phyloP scores from a whole-genome alignment of 768 basidiomycete genomes.

The Suillus decipiens region DNA sequence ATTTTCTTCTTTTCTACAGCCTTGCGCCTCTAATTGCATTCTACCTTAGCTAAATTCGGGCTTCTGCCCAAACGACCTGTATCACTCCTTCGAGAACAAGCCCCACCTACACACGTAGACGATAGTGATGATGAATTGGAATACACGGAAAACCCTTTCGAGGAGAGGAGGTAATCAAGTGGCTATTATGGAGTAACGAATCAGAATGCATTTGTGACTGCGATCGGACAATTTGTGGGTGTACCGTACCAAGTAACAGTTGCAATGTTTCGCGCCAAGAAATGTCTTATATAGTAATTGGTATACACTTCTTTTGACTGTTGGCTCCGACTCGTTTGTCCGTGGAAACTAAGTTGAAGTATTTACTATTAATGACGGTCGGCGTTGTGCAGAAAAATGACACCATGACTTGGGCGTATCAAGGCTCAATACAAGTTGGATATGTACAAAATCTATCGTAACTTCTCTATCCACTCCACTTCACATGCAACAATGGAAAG shows the following conservation, averaged over 20 bases:
- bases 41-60: conserved; percentile 58
- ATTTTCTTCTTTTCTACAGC: no score
- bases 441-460: no score
- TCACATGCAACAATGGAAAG: no score
- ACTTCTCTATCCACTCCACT: no score
- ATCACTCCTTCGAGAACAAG: conserved; percentile 43
- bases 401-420: no score
- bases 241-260: neutral
- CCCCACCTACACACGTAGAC: conserved; percentile 28
- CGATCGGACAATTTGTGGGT: neutral
- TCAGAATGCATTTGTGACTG: neutral
- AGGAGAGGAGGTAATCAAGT: conserved; percentile 40
- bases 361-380: no score
- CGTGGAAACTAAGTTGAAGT: no score
- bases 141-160: conserved; percentile 76
- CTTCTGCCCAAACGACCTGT: conserved; percentile 76
- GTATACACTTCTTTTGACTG: neutral
- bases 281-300: neutral
- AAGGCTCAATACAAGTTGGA: no score
- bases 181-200: neutral
- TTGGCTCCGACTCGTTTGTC: neutral
- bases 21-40: neutral
- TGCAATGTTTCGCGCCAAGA: neutral
- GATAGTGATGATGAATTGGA: conserved; percentile 61
- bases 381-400: no score